Evolutionary conservation across 306 rosid species (phyloP).

Genomic region (Oxytropis ochrocephala): DNA sequence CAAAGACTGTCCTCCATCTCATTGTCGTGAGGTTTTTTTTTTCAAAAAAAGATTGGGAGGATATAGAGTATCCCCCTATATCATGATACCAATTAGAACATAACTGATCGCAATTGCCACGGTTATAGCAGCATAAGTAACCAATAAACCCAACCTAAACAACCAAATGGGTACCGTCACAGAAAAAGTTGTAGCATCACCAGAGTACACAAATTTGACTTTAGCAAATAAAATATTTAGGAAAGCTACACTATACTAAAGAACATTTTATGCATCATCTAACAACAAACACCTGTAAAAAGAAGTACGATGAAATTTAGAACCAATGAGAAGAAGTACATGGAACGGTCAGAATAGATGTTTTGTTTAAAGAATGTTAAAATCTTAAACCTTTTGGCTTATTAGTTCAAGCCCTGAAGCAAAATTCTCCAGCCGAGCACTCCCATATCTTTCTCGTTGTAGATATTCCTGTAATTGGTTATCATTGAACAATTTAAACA

Average conservation of each 20-base stretch:
- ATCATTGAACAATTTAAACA: conserved; percentile 18
- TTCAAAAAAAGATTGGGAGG: neutral
- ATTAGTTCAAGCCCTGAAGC: conserved; percentile 87
- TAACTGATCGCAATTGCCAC: neutral
- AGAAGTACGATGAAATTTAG: conserved; percentile 13
- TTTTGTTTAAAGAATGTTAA: conserved; percentile 10
- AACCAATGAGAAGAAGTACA: neutral
- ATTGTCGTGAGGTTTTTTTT: neutral
- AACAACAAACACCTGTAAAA: neutral
- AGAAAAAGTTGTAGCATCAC: neutral
- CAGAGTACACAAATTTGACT: neutral
- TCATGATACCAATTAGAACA: neutral
- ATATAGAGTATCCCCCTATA: neutral
- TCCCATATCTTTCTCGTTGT: conserved; percentile 82
- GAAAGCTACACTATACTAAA: neutral
- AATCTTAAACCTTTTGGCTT: conserved; percentile 62
- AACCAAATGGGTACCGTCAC: neutral
- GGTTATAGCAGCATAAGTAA: neutral
- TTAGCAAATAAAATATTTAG: conserved; percentile 1
- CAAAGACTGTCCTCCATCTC: neutral
- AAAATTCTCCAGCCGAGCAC: conserved; percentile 89
- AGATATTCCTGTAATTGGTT: conserved; percentile 71
- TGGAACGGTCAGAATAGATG: neutral
- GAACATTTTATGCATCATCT: neutral
- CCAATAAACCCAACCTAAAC: neutral